These are phyloP conservation scores for Backusella westeae DNA, from an alignment of 192 early-diverging fungal genomes.

Conservation along the genomic window DNA sequence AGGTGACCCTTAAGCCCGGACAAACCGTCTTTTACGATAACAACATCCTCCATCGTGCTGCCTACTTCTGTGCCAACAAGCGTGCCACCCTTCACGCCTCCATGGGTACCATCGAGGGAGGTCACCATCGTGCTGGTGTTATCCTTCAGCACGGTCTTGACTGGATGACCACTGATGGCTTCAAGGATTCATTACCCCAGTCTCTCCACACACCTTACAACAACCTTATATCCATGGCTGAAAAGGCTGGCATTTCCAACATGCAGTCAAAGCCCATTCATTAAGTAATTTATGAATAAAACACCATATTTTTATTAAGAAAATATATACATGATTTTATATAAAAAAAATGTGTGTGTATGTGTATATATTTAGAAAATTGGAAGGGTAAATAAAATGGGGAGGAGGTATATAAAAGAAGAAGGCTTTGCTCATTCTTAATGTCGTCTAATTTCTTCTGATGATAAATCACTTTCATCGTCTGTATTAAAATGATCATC, in stretches of 20 bases:
- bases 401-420: not conserved
- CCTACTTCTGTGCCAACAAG: slow-evolving; percentile 36
- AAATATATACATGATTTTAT: not conserved
- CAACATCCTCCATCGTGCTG: slow-evolving; percentile 50
- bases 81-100: slow-evolving; percentile 46
- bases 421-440: not conserved
- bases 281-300: not conserved
- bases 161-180: slow-evolving; percentile 43
- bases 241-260: slow-evolving; percentile 19
- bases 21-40: slow-evolving; percentile 57
- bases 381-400: not conserved
- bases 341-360: not conserved
- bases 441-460: not conserved
- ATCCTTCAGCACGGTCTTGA: slow-evolving; percentile 50
- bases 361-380: not conserved
- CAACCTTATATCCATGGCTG: slow-evolving; percentile 38
- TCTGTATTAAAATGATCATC: slow-evolving; percentile 15
- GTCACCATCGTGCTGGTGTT: slow-evolving; percentile 42
- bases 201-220: slow-evolving; percentile 33
- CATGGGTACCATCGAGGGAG: slow-evolving; percentile 47
- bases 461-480: not conserved
- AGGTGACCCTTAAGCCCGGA: slow-evolving; percentile 39
- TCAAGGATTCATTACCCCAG: slow-evolving; percentile 35
- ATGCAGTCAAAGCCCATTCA: slow-evolving; percentile 24
- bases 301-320: not conserved